Percentiles rank a stretch among this genome's conserved stretches.
phyloP scores from a whole-genome alignment of 179 eudicot species.

The Silene noctiflora region DNA sequence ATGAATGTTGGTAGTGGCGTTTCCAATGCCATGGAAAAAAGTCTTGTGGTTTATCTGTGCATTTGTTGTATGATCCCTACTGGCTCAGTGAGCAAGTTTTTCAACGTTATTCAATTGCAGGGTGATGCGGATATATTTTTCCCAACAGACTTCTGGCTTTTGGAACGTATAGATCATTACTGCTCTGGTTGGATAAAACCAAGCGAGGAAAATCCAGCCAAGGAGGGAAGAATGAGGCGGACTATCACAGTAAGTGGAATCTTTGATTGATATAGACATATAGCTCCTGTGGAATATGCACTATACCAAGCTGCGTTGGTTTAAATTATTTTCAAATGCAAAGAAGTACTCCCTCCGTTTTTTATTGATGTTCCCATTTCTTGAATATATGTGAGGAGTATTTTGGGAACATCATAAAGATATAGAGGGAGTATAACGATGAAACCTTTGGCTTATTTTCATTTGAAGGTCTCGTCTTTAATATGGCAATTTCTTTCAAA shows the following conservation, averaged over 20 bases:
- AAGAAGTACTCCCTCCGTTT: too few species aligned
- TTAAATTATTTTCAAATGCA: not conserved
- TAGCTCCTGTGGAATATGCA: not conserved
- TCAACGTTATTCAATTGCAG: conserved; percentile 33
- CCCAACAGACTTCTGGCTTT: conserved; percentile 91
- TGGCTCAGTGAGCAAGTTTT: not conserved
- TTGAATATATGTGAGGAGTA: too few species aligned
- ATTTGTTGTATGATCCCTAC: not conserved
- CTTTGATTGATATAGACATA: not conserved
- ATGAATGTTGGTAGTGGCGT: not conserved
- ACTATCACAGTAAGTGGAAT: conserved; percentile 52
- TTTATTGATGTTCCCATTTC: too few species aligned
- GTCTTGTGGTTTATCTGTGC: not conserved
- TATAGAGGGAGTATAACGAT: too few species aligned
- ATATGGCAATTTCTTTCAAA: too few species aligned
- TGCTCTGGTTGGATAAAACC: conserved; percentile 70
- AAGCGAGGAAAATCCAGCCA: conserved; percentile 42
- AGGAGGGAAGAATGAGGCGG: conserved; percentile 80
- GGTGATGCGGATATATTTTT: conserved; percentile 98
- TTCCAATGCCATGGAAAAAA: not conserved
- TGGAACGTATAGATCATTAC: conserved; percentile 82
- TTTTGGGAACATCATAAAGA: too few species aligned
- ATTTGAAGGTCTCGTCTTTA: too few species aligned
- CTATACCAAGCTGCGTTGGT: not conserved
- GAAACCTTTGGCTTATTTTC: too few species aligned